These are phyloP conservation scores for Margaritispora aquatica DNA, from an alignment of 495 filamentous ascomycete species.

Conservation along the genomic window DNA sequence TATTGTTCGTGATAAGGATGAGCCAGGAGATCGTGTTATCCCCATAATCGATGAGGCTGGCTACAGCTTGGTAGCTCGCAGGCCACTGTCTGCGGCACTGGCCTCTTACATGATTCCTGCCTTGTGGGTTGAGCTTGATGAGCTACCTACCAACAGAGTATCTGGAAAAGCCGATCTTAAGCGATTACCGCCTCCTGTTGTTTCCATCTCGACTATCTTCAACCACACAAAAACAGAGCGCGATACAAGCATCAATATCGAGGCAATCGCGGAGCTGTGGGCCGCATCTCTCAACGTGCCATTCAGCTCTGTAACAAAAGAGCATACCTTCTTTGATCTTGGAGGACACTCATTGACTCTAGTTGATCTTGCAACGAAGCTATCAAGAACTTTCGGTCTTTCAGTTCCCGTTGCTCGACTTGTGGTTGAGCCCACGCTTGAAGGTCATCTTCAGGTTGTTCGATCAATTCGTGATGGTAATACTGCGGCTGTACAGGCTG, in stretches of 20 bases:
- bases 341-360: slow-evolving; percentile 67
- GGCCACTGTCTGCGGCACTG: slow-evolving; percentile 46
- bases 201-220: slow-evolving; percentile 27
- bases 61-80: slow-evolving; percentile 50
- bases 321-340: slow-evolving; percentile 63
- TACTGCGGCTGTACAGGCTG: slow-evolving; percentile 57
- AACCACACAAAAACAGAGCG: slow-evolving; percentile 14
- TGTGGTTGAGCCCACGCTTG: slow-evolving; percentile 53
- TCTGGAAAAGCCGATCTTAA: slow-evolving; percentile 65
- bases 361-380: slow-evolving; percentile 52
- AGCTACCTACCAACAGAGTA: slow-evolving; percentile 57
- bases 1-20: slow-evolving; percentile 51
- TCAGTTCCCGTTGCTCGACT: slow-evolving; percentile 55
- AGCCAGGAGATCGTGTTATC: slow-evolving; percentile 40
- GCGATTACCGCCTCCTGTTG: slow-evolving; percentile 47
- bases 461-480: slow-evolving; percentile 55
- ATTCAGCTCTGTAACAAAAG: slow-evolving; percentile 44
- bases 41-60: slow-evolving; percentile 54
- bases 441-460: slow-evolving; percentile 54
- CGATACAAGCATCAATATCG: slow-evolving; percentile 36
- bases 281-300: slow-evolving; percentile 51
- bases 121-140: slow-evolving; percentile 55
- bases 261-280: slow-evolving; percentile 55
- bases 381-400: slow-evolving; percentile 55
- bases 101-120: slow-evolving; percentile 69